A percentile compares a stretch with the other conserved stretches of the same genome.
Conservation (phyloP, 768 basidiomycete species). For the Rhizopogon sp. region DNA sequence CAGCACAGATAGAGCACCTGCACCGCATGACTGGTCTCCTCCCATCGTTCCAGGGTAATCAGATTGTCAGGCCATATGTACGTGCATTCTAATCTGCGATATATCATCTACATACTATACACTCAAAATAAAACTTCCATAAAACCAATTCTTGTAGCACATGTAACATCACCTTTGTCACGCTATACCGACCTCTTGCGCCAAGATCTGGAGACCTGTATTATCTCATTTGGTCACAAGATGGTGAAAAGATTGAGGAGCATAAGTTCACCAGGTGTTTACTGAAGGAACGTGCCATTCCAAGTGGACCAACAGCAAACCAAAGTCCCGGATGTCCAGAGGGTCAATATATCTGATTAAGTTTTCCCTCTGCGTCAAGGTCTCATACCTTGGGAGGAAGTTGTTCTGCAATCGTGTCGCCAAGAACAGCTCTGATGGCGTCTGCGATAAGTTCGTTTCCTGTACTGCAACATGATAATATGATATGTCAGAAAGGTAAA, state of each 20-base stretch:
- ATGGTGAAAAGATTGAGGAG: neutral
- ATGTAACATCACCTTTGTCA: neutral
- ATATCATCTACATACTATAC: neutral
- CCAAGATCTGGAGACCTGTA: neutral
- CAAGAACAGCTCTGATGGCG: neutral
- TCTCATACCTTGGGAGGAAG: neutral
- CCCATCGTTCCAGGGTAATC: constrained; percentile 55
- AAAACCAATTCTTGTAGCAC: neutral
- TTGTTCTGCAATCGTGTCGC: neutral
- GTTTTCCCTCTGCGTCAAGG: neutral
- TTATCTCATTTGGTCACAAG: neutral
- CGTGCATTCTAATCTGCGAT: neutral
- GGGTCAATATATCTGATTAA: neutral
- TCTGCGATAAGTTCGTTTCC: neutral
- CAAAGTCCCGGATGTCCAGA: neutral
- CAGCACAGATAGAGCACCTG: constrained; percentile 63
- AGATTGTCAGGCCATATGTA: neutral
- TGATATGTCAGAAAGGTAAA: neutral
- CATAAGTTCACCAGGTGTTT: neutral
- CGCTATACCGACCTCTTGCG: neutral
- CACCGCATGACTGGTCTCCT: constrained; percentile 62
- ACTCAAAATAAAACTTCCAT: no score
- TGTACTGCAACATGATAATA: neutral
- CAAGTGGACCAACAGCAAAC: neutral
- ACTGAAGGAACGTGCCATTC: neutral